Base-by-base conservation (phyloP, 1,284 basidiomycete genomes). In the Irpex lacteus region DNA sequence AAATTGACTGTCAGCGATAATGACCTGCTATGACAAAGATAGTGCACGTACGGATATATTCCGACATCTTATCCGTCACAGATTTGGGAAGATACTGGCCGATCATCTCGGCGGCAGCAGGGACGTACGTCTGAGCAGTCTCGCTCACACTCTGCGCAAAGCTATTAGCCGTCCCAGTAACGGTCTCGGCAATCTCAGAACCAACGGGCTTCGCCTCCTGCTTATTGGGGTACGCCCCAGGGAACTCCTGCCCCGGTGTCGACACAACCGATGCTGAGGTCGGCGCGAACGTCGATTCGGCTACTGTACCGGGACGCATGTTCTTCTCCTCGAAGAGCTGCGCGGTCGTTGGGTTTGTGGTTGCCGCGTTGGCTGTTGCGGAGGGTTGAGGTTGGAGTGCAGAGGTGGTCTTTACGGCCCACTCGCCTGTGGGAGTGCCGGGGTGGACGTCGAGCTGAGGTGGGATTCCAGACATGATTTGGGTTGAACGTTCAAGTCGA, bases 351-450 rank as follows among this genome's bases (percentile, higher is more conserved):
- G 67, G 60, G 38, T 67, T 63, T 52, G 64, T 60, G 5, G 59
- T 36, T 15, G 62, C 21, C 32, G 61, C 53, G 19, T 60, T 62
- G 38, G 70, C 65, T 1, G 70, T 63, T 18, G 9, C 57, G 11
- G 60, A 18, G 26, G 70, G 67, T 2, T 73, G 68, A 4, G 18
- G 8, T 36, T 56, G 54, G n/a, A 71, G 65, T 9, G 73, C 71
- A 44, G 73, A 71, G 36, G 74, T 73, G 3, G 73, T 75, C 11
- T 72, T 70, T 32, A 63, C 65, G 0, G 74, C 74, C 74, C 73
- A 74, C 58, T 75, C 73, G 59, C 65, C 55, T 5, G 72, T 49
- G 56, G 74, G 74, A 15, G 71, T 74, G 57, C 71, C 72, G 44
- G 70, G 66, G 50, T 71, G 63, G 19, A 71, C 63, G 50, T 63